Evolutionary conservation across 1,284 basidiomycete species (phyloP).

Genomic region (Ceratobasidium sp.): DNA sequence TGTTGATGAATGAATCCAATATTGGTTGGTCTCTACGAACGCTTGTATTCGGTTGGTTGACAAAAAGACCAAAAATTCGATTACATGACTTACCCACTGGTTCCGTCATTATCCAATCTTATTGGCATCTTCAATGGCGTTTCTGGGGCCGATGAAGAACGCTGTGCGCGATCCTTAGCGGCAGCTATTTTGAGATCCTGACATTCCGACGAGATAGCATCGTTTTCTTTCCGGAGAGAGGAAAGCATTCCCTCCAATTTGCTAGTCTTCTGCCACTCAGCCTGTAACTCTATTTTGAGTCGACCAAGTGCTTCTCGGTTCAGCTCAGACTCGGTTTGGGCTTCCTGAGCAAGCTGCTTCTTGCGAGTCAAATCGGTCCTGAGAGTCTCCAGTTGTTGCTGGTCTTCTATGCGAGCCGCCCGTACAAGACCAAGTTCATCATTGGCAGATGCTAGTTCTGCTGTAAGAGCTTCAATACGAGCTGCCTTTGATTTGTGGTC

Average conservation of each 20-base stretch:
- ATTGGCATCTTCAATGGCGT: constrained; percentile 1
- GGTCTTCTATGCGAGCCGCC: constrained; percentile 16
- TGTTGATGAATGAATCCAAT: not conserved
- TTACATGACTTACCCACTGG: not conserved
- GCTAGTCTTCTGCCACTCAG: constrained; percentile 34
- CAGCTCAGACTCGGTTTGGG: constrained; percentile 23
- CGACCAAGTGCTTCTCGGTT: constrained; percentile 32
- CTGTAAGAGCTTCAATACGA: not conserved
- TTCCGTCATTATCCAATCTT: not conserved
- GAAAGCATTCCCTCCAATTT: constrained; percentile 17
- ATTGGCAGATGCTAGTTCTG: constrained; percentile 1
- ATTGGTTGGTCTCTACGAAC: not conserved
- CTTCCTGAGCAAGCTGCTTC: constrained; percentile 5
- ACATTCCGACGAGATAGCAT: not conserved
- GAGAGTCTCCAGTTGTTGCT: constrained; percentile 13
- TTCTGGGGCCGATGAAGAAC: constrained; percentile 14
- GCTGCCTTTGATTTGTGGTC: constrained; percentile 4
- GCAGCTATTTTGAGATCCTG: not conserved
- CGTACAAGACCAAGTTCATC: constrained; percentile 5
- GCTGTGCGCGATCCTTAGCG: constrained; percentile 18
- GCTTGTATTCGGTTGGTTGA: not conserved
- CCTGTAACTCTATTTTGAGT: constrained; percentile 23
- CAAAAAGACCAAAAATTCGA: not conserved
- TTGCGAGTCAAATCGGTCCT: constrained; percentile 11
- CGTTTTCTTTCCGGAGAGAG: constrained; percentile 10